Evolutionary conservation across 2,329 filamentous ascomycete genomes (phyloP).

Genomic region (Hymenoscyphus repandus): DNA sequence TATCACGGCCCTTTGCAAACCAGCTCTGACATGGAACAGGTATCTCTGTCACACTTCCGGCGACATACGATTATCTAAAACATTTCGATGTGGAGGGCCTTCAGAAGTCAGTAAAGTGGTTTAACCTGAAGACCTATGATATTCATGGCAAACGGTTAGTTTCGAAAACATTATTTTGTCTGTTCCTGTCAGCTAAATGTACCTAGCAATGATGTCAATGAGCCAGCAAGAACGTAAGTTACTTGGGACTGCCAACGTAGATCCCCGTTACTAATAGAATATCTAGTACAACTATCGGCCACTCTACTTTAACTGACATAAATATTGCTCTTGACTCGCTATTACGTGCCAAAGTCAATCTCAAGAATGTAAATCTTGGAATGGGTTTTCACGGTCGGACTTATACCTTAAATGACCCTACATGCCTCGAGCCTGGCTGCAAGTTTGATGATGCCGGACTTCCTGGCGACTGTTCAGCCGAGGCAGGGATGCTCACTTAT

Average conservation of each 20-base stretch:
- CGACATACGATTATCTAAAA: conserved; percentile 31
- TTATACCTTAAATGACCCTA: conserved; percentile 29
- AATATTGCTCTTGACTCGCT: conserved; percentile 28
- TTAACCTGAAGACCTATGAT: conserved; percentile 30
- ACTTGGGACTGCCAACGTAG: too few relatives aligned
- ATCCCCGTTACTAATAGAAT: conserved; percentile 26
- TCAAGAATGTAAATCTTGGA: conserved; percentile 39
- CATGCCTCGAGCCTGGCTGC: conserved; percentile 21
- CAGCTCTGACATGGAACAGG: neutral
- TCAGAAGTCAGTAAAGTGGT: conserved; percentile 24
- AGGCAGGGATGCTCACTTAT: conserved; percentile 29
- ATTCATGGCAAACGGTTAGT: conserved; percentile 25
- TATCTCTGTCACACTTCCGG: conserved; percentile 33
- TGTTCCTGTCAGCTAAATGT: neutral
- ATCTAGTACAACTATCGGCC: too few relatives aligned
- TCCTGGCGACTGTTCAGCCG: conserved; percentile 24
- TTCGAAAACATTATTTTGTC: neutral
- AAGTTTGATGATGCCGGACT: conserved; percentile 16
- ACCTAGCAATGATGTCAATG: too few relatives aligned
- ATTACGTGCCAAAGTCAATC: conserved; percentile 35
- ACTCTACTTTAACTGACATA: conserved; percentile 41
- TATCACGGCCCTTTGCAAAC: neutral
- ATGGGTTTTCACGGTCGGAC: conserved; percentile 39
- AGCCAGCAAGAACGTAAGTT: too few relatives aligned
- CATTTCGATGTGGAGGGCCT: conserved; percentile 27